Conservation (phyloP, 2,329 filamentous ascomycete species). For the Leptographium radiaticola region DNA sequence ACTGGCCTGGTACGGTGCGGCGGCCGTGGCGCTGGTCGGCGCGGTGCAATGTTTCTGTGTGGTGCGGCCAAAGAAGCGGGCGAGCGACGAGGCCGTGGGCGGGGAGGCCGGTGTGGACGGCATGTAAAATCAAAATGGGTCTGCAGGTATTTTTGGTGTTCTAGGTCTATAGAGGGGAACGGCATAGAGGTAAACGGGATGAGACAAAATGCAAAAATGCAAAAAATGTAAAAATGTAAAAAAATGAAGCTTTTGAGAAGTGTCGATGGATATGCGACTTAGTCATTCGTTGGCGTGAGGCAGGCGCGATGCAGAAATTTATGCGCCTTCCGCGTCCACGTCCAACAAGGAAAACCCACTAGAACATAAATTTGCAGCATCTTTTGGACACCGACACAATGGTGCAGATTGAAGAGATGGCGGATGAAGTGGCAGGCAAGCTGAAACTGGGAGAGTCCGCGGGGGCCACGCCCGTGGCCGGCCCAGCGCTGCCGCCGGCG, state of each 20-base stretch:
- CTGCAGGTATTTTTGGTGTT: too few species aligned
- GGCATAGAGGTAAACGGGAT: neutral
- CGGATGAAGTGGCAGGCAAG: constrained; percentile 8
- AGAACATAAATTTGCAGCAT: neutral
- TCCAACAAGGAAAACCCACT: neutral
- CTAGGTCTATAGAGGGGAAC: too few species aligned
- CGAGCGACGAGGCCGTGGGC: neutral
- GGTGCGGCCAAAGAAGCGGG: constrained; percentile 15
- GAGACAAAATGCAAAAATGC: too few species aligned
- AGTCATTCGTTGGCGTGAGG: too few species aligned
- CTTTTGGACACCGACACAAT: constrained; percentile 1
- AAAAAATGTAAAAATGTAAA: neutral
- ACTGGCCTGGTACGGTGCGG: constrained; percentile 51
- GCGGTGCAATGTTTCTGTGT: constrained; percentile 48
- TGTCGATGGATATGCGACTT: too few species aligned
- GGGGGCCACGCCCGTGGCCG: neutral
- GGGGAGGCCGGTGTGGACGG: neutral
- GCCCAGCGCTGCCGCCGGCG: constrained; percentile 33
- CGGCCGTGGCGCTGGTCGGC: constrained; percentile 40
- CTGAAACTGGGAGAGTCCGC: constrained; percentile 1
- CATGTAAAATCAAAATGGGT: too few species aligned
- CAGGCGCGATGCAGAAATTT: too few species aligned
- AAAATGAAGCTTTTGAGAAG: too few species aligned
- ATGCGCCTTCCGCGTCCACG: too few species aligned
- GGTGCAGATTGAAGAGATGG: constrained; percentile 12